Percentiles rank a stretch among this genome's conserved stretches.
Conservation (phyloP, 441 rosid species). For the Cnidoscolus chayamansa region DNA sequence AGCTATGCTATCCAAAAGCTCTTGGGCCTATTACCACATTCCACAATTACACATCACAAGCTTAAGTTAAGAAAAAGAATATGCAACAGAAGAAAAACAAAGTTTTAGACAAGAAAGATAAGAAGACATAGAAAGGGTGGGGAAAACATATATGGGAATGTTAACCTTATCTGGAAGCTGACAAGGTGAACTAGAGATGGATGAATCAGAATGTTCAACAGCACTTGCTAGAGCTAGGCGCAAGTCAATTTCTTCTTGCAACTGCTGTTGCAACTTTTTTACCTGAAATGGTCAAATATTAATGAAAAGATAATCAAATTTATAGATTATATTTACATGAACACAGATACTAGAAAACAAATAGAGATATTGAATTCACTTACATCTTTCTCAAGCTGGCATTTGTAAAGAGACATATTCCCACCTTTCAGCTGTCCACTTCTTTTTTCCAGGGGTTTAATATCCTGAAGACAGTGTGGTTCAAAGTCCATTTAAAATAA, state of each 20-base stretch:
- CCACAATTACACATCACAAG: conserved; percentile 16
- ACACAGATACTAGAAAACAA: not conserved
- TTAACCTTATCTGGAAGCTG: conserved; percentile 70
- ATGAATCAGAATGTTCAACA: conserved; percentile 53
- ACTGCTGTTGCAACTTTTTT: conserved; percentile 58
- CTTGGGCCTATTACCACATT: conserved; percentile 52
- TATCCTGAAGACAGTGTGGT: conserved; percentile 36
- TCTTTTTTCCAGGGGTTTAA: conserved; percentile 34
- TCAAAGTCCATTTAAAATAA: not conserved
- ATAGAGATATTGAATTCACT: conserved; percentile 28
- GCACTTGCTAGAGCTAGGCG: conserved; percentile 64
- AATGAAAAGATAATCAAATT: not conserved
- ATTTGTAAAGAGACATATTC: conserved; percentile 44
- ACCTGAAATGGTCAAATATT: conserved; percentile 39
- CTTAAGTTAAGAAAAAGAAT: conserved; percentile 23
- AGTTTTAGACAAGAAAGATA: not conserved
- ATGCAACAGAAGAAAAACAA: conserved; percentile 15
- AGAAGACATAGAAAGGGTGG: not conserved
- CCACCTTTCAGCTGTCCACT: conserved; percentile 42
- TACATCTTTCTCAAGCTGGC: conserved; percentile 85
- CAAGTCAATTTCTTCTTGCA: conserved; percentile 75
- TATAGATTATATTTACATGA: not conserved
- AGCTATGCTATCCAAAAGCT: conserved; percentile 72
- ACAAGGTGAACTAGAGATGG: conserved; percentile 48
- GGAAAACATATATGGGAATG: conserved; percentile 9